Conservation (phyloP, 2,329 filamentous ascomycete species). For the Hortaea sp. region DNA sequence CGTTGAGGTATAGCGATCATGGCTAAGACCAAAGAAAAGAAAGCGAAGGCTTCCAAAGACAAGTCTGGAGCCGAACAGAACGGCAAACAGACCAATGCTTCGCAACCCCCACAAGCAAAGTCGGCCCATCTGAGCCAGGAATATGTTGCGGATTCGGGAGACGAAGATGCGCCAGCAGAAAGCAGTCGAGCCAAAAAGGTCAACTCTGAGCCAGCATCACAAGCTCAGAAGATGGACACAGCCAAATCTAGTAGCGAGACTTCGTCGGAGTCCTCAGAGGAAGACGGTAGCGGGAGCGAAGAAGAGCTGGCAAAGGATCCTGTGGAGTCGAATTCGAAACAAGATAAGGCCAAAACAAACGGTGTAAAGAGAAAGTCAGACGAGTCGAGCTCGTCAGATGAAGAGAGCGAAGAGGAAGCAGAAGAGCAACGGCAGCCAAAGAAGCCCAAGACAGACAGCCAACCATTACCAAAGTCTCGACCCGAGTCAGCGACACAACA, state of each 20-base stretch:
- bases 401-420: slow-evolving; percentile 5
- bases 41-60: slow-evolving; percentile 24
- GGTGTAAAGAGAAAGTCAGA: slow-evolving; percentile 21
- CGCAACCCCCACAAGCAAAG: slow-evolving; percentile 1
- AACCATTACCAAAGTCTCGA: slow-evolving; percentile 1
- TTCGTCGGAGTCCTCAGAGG: background rate
- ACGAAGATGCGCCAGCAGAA: slow-evolving; percentile 21
- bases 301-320: slow-evolving; percentile 1
- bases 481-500: background rate
- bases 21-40: slow-evolving; percentile 26
- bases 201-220: slow-evolving; percentile 11
- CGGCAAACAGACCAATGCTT: slow-evolving; percentile 24
- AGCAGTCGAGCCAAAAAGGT: slow-evolving; percentile 19
- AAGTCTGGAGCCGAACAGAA: slow-evolving; percentile 25
- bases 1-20: background rate
- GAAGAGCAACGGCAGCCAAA: slow-evolving; percentile 6
- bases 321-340: slow-evolving; percentile 2
- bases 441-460: slow-evolving; percentile 5
- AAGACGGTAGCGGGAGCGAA: slow-evolving; percentile 4
- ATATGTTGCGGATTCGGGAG: slow-evolving; percentile 8
- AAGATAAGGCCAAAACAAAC: slow-evolving; percentile 13
- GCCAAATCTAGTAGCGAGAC: background rate
- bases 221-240: slow-evolving; percentile 1
- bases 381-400: slow-evolving; percentile 5
- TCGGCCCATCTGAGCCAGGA: slow-evolving; percentile 4